These are phyloP conservation scores for Thermochaetoides thermophila DNA, from an alignment of 495 filamentous ascomycete genomes.

Conservation along the genomic window DNA sequence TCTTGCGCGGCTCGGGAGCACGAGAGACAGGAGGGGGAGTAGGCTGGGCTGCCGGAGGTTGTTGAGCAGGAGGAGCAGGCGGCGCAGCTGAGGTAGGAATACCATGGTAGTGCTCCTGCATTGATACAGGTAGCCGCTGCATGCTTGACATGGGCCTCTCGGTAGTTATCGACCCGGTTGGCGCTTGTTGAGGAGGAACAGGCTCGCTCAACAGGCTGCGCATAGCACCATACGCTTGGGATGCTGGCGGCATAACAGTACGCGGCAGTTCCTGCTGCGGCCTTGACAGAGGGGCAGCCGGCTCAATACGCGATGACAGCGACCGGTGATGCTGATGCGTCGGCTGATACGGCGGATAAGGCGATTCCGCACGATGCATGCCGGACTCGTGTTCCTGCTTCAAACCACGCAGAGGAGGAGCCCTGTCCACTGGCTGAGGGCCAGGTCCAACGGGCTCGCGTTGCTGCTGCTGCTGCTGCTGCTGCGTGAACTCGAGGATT, in stretches of 20 bases:
- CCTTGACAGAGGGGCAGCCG: conserved; percentile 23
- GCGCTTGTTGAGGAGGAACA: conserved; percentile 14
- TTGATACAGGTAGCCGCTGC: conserved; percentile 20
- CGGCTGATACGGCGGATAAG: conserved; percentile 15
- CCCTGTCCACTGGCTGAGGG: conserved; percentile 15
- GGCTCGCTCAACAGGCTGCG: conserved; percentile 19
- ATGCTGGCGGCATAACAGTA: conserved; percentile 18
- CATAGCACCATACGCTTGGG: conserved; percentile 19
- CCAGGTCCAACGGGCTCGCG: no score
- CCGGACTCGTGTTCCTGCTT: conserved; percentile 31
- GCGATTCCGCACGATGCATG: conserved; percentile 15
- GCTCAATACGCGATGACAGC: conserved; percentile 21
- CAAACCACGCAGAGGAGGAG: conserved; percentile 19
- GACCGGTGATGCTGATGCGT: conserved; percentile 13
- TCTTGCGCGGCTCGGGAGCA: conserved; percentile 26
- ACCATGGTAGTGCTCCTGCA: conserved; percentile 21
- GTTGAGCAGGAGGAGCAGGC: conserved; percentile 13
- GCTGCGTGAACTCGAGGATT: no score
- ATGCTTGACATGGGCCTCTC: conserved; percentile 18
- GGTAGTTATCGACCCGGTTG: conserved; percentile 5
- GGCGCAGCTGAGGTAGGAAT: conserved; percentile 20
- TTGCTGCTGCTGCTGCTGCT: no score
- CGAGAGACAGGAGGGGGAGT: conserved; percentile 17
- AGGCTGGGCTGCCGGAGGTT: conserved; percentile 11
- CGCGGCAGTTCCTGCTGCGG: conserved; percentile 30